These are phyloP conservation scores for Solanum gracilifrons DNA, from an alignment of 257 asterid genomes.

Conservation along the genomic window DNA sequence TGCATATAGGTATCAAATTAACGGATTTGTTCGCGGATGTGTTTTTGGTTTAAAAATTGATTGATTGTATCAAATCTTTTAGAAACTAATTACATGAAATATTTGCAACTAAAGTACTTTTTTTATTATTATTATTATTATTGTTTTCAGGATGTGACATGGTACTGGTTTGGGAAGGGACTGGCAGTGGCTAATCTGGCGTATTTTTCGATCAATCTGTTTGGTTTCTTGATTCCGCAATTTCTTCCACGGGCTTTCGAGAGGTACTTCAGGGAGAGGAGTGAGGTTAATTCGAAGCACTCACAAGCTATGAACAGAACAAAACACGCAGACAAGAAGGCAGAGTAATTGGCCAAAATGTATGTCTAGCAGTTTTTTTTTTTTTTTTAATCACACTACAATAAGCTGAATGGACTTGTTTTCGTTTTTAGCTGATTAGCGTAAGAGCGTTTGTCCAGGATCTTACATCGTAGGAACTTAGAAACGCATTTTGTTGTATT, in stretches of 20 bases:
- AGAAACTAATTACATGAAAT: neutral
- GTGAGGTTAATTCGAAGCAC: constrained; percentile 30
- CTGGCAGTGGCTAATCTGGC: constrained; percentile 42
- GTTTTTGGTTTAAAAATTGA: neutral
- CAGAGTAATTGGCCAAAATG: constrained; percentile 9
- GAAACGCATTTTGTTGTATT: neutral
- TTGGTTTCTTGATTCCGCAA: constrained; percentile 61
- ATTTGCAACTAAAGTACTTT: neutral
- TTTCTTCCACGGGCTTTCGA: constrained; percentile 79
- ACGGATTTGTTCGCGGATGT: too few relatives aligned
- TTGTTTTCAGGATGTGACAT: constrained; percentile 40
- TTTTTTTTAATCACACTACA: neutral
- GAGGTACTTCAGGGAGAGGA: constrained; percentile 47
- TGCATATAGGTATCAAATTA: neutral
- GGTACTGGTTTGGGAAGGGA: constrained; percentile 79
- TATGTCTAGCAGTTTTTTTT: neutral
- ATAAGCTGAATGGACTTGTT: neutral
- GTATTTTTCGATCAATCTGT: constrained; percentile 42
- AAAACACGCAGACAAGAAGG: constrained; percentile 25
- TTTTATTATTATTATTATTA: neutral
- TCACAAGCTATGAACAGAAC: constrained; percentile 12
- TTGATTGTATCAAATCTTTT: neutral
- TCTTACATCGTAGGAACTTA: neutral
- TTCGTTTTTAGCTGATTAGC: neutral
- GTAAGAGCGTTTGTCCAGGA: neutral